Evolutionary conservation across 2,329 filamentous ascomycete genomes (phyloP).

Genomic region (Colletotrichum brevisporum): DNA sequence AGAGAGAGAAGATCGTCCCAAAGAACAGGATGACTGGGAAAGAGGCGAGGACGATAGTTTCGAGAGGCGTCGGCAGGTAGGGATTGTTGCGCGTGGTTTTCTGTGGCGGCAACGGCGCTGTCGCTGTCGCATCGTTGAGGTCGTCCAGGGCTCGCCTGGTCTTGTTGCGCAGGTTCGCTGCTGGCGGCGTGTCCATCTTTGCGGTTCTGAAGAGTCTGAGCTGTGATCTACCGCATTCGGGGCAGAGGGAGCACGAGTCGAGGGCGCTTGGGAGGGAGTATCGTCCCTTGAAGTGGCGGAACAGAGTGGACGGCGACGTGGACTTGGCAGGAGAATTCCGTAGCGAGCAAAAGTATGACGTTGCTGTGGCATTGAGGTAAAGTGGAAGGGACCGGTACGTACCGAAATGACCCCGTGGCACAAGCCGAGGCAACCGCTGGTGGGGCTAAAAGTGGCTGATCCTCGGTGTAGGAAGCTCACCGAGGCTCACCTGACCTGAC

Average conservation of each 20-base stretch:
- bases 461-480: constrained; percentile 4
- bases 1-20: constrained; percentile 83
- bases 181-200: constrained; percentile 40
- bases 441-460: background rate
- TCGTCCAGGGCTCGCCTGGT: constrained; percentile 40
- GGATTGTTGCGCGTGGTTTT: constrained; percentile 63
- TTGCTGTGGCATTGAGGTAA: constrained; percentile 13
- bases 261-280: constrained; percentile 1
- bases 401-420: background rate
- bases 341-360: constrained; percentile 34
- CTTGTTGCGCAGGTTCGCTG: constrained; percentile 39
- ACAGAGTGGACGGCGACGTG: background rate
- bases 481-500: background rate
- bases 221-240: constrained; percentile 30
- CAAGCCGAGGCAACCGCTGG: background rate
- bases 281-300: constrained; percentile 17
- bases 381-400: constrained; percentile 13
- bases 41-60: constrained; percentile 73
- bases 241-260: background rate
- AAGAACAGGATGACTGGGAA: constrained; percentile 86
- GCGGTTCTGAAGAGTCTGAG: background rate
- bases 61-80: constrained; percentile 78
- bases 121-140: constrained; percentile 30
- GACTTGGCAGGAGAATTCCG: constrained; percentile 35
- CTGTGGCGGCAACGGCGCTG: constrained; percentile 16